Base-by-base conservation (phyloP, 768 basidiomycete genomes). In the Trametes cinnabarina region DNA sequence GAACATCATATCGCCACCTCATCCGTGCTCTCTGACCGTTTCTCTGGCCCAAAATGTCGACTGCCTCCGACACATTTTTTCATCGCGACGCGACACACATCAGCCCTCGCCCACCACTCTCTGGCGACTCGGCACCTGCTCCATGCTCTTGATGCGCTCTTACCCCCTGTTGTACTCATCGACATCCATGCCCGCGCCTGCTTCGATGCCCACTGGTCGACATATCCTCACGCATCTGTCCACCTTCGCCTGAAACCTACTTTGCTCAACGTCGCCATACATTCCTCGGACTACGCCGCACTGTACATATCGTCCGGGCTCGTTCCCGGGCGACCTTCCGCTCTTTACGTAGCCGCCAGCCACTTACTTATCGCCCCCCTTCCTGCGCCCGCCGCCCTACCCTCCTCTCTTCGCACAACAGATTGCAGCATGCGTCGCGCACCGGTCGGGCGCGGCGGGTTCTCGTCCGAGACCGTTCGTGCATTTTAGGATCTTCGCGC, bases 331-430 rank as follows among this genome's bases (percentile, higher is more conserved):
- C 23, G 14, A 20, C 42, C 25, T 25, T 19, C 43, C 52, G 30
- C 52, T 53, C 52, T 34, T 53, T 53, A 53, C 25, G 4, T 22
- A n/a, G n/a, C n/a, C n/a, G n/a, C n/a, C n/a, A n/a, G n/a, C n/a
- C n/a, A n/a, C n/a, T n/a, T n/a, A n/a, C n/a, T n/a, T n/a, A n/a
- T n/a, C n/a, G n/a, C n/a, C n/a, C n/a, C n/a, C n/a, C n/a, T n/a
- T n/a, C n/a, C n/a, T n/a, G n/a, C n/a, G n/a, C n/a, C n/a, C n/a
- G n/a, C n/a, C n/a, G n/a, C n/a, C n/a, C n/a, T n/a, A n/a, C n/a
- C n/a, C n/a, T n/a, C n/a, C n/a, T n/a, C n/a, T n/a, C n/a, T n/a
- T n/a, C n/a, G n/a, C n/a, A n/a, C n/a, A n/a, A n/a, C n/a, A n/a
- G n/a, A n/a, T n/a, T n/a, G n/a, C n/a, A n/a, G n/a, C n/a, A n/a